Evolutionary conservation across 225 moss, liverwort and hornwort species (phyloP), one percentile per base, ranked within the genome.

Genomic region (Bryum argenteum): DNA sequence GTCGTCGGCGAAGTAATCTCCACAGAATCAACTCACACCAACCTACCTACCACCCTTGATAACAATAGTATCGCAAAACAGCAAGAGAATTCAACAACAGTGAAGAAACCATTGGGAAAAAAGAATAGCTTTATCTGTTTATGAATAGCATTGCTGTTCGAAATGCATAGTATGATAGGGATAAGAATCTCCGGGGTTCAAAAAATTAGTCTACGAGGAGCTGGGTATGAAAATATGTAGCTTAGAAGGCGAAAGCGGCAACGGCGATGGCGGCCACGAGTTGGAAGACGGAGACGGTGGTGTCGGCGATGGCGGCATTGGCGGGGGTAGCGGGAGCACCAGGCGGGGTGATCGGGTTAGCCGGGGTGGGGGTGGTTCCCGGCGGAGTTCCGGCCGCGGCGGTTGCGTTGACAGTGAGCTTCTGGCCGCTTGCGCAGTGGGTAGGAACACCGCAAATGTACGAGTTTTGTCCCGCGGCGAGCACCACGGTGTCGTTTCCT

Each of bases 391-490:
- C 33, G 43, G 54, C 0, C 0, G 55, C 45, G 1, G 67, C 39
- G 0, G 12, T n/a, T 9, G 58, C 18, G 64, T 5, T 79, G 9
- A 83, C 58, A 21, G 2, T 6, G 1, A 83, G 6, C 65, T 79
- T 79, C 83, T 83, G 83, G 15, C 76, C 79, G 0, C 0, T 0
- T 0, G 0, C 0, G 54, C 83, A 83, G 12, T 83, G 83, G 7
- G 2, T 0, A 0, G 55, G 55, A n/a, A 69, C 0, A 47, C 83
- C 83, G 37, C 83, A 83, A 47, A 83, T 0, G 52, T n/a, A 83
- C 11, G 37, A 42, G 28, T 72, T 79, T 3, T 1, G 0, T 5
- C 83, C 83, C 0, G 60, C 48, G 0, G 1, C 18, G 7, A 83
- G 65, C 0, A 3, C 0, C 12, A 83, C 22, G 41, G 0, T 28